These are phyloP conservation scores for Ananas comosus DNA, from an alignment of 176 grass and related monocot species.

Conservation along the genomic window DNA sequence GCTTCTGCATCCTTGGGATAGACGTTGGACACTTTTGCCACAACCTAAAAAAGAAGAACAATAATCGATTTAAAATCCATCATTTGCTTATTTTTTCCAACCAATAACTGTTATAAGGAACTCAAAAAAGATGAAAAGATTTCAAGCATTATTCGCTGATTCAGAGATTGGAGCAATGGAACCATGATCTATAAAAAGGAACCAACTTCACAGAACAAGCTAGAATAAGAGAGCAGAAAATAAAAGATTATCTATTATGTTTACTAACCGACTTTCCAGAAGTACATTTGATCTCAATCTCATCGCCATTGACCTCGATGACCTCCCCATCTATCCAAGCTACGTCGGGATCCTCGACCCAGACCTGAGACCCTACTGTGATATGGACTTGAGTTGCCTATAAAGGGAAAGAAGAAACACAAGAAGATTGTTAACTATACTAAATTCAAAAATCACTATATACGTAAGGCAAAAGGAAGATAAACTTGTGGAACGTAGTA, in stretches of 20 bases:
- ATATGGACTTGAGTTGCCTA: slow-evolving; percentile 50
- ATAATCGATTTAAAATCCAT: slow-evolving; percentile 19
- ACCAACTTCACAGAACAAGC: neutral
- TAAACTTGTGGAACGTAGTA: neutral
- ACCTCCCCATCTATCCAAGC: slow-evolving; percentile 94
- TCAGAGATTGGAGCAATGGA: neutral
- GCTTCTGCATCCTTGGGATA: slow-evolving; percentile 82
- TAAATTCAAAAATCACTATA: neutral
- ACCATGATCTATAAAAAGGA: neutral
- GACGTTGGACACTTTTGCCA: slow-evolving; percentile 32
- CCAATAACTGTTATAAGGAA: neutral
- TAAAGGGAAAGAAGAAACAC: slow-evolving; percentile 17
- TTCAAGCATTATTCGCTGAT: neutral
- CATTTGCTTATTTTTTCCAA: slow-evolving; percentile 2
- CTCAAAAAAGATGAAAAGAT: neutral
- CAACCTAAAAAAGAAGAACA: slow-evolving; percentile 50
- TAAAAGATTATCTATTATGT: slow-evolving; percentile 1
- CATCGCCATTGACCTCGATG: slow-evolving; percentile 50
- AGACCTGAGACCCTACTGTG: slow-evolving; percentile 68
- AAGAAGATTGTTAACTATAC: neutral
- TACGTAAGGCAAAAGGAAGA: neutral
- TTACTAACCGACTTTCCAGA: slow-evolving; percentile 64
- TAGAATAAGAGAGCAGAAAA: neutral
- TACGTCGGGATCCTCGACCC: slow-evolving; percentile 72
- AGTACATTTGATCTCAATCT: slow-evolving; percentile 44